Evolutionary conservation across 2,329 filamentous ascomycete genomes (phyloP), one percentile per base, ranked within the genome.

Genomic region (Huntiella abstrusa): DNA sequence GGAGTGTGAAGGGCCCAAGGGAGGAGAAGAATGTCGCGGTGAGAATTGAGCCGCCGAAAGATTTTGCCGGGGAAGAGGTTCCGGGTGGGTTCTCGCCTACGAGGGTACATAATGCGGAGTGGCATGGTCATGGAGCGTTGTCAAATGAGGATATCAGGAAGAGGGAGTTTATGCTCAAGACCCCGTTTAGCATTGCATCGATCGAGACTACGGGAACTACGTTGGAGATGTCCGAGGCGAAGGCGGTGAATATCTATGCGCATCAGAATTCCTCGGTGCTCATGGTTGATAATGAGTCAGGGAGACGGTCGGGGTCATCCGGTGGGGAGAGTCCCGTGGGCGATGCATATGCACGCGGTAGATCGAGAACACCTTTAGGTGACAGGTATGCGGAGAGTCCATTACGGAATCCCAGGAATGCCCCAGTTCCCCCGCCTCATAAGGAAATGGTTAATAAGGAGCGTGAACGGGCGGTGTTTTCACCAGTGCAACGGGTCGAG

Each of bases 231-330:
- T 75, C 74, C 1, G 74, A 80, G 59, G 75, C 75, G 33, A 60
- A 71, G 55, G 73, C 71, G 35, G 67, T 80, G 47, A 74, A 67
- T 50, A 73, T 80, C 53, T 77, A 70, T 52, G 67, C 71, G 15
- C 75, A 80, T 52, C 73, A 79, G 53, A 79, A 78, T 53, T 75
- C 69, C 41, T 80, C 75, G 4, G 60, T 80, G 8, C 57, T 77
- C 37, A 66, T 79, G 59, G 70, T 79, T 28, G 62, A 76, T 52
- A 69, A 76, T 54, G 37, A 43, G 2, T 67, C 68, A 7, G 63
- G 61, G 37, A 69, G 64, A 55, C 67, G 65, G 17, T 69, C 67
- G 0, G 67, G 70, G 47, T 60, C 58, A 40, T 63, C 65, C 8
- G 22, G 22, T 7, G 22, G 22, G 2, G 22, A 19, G 32, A 11